phyloP scores from a whole-genome alignment of 192 early-diverging fungal genomes.

The Coemansia sp. region DNA sequence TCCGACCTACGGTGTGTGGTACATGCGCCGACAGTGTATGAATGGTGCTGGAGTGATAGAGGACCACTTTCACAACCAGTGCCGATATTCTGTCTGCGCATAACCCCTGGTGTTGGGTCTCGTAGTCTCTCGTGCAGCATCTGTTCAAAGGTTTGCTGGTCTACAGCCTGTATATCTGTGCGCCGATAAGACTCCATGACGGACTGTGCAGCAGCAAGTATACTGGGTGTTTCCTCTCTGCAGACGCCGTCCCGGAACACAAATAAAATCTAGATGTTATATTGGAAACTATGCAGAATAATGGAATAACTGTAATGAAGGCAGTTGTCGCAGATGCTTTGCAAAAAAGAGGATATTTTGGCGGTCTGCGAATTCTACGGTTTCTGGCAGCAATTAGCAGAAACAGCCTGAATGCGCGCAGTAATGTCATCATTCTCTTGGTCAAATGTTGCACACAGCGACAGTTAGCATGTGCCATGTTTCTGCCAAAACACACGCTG shows the following conservation, averaged over 20 bases:
- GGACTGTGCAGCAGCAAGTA: neutral
- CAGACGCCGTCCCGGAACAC: no score
- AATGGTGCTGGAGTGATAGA: no score
- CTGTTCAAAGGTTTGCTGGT: conserved; percentile 24
- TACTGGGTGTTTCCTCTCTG: no score
- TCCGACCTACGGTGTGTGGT: no score
- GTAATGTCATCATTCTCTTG: conserved; percentile 1
- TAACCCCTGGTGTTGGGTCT: conserved; percentile 27
- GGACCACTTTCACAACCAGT: neutral
- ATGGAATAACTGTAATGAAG: neutral
- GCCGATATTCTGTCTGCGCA: conserved; percentile 5
- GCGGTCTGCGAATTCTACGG: conserved; percentile 10
- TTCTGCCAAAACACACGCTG: neutral
- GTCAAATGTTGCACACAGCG: no score
- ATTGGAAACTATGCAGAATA: conserved; percentile 5
- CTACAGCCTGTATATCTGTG: conserved; percentile 13
- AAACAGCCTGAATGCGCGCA: conserved; percentile 4
- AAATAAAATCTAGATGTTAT: neutral
- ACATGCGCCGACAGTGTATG: no score
- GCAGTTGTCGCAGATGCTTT: no score
- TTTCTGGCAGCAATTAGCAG: conserved; percentile 4
- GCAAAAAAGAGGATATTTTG: no score
- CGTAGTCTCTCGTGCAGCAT: conserved; percentile 17
- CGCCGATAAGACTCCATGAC: conserved; percentile 8
- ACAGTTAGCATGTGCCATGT: conserved; percentile 5